Base-by-base conservation (phyloP, 2,329 filamentous ascomycete species). In the Cordyceps militaris region DNA sequence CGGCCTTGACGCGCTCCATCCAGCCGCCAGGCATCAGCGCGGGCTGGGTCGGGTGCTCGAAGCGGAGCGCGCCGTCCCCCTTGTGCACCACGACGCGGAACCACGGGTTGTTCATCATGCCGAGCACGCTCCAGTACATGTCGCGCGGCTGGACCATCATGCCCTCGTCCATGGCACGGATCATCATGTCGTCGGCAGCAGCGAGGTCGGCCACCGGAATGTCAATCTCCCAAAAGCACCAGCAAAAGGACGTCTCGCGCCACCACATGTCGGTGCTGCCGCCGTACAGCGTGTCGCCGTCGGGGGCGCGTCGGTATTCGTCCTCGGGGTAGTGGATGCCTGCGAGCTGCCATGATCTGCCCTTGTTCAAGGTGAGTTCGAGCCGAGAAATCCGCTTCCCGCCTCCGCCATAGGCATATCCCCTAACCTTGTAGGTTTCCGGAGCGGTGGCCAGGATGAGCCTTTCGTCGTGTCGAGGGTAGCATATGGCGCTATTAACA, bases 71-170 rank as follows among this genome's bases (percentile, higher is more conserved):
- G 24, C 34, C 44, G 0, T 77, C 71, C 0, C 77, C 78, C 60
- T 92, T 85, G 54, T 84, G 82, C 56, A 97, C 88, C 2, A 85
- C 83, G 1, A 97, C 81, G 5, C 92, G 81, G 70, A 88, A 97
- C 92, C 92, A 97, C 0, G 90, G 89, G 65, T 96, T 96, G 73
- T 96, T 96, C 92, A 97, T 96, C 92, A 97, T 97, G 0, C 92
- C 91, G 40, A 96, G 75, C 2, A 96, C 91, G 60, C 85, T 91
- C 92, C 92, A 97, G 73, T 96, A 96, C 89, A 96, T 94, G 66
- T 97, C 92, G 61, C 89, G 81, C 4, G 92, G 92, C 69, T 96
- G 91, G 0, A 89, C 76, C 71, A 88, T 89, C 83, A 96, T 87
- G 56, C 86, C 82, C 63, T 96, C 92, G 64, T 97, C 92, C 91